phyloP scores from a whole-genome alignment of 495 filamentous ascomycete genomes.

The Venustampulla echinocandica region DNA sequence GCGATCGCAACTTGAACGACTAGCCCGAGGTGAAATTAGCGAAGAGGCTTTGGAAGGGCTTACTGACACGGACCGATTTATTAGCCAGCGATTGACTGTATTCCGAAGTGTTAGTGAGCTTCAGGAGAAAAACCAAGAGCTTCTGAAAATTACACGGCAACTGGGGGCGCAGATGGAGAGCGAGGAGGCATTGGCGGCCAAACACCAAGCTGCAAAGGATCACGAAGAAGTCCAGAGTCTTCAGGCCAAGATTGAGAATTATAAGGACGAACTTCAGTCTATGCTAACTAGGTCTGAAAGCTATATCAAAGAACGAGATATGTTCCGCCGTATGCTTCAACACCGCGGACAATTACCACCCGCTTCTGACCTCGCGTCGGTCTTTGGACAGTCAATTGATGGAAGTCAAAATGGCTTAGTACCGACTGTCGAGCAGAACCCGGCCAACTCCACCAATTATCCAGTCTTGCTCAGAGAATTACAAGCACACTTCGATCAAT shows the following conservation, averaged over 20 bases:
- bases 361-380: slow-evolving; percentile 50
- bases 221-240: slow-evolving; percentile 64
- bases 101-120: slow-evolving; percentile 80
- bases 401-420: slow-evolving; percentile 36
- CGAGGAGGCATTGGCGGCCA: slow-evolving; percentile 66
- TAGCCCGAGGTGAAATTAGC: slow-evolving; percentile 55
- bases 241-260: slow-evolving; percentile 50
- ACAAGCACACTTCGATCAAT: slow-evolving; percentile 82
- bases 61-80: slow-evolving; percentile 74
- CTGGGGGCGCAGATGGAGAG: slow-evolving; percentile 86
- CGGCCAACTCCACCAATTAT: slow-evolving; percentile 45
- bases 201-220: slow-evolving; percentile 59
- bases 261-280: slow-evolving; percentile 64
- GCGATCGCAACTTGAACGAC: slow-evolving; percentile 55
- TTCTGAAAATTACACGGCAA: slow-evolving; percentile 71
- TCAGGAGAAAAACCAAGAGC: slow-evolving; percentile 78
- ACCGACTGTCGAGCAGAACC: slow-evolving; percentile 38
- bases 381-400: slow-evolving; percentile 57
- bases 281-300: slow-evolving; percentile 76
- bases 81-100: slow-evolving; percentile 69
- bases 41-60: slow-evolving; percentile 59
- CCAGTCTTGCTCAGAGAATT: slow-evolving; percentile 69
- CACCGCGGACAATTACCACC: slow-evolving; percentile 56
- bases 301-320: slow-evolving; percentile 90
- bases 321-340: slow-evolving; percentile 89